Conservation (phyloP, 2,329 filamentous ascomycete species). For the Aspergillus sp. region DNA sequence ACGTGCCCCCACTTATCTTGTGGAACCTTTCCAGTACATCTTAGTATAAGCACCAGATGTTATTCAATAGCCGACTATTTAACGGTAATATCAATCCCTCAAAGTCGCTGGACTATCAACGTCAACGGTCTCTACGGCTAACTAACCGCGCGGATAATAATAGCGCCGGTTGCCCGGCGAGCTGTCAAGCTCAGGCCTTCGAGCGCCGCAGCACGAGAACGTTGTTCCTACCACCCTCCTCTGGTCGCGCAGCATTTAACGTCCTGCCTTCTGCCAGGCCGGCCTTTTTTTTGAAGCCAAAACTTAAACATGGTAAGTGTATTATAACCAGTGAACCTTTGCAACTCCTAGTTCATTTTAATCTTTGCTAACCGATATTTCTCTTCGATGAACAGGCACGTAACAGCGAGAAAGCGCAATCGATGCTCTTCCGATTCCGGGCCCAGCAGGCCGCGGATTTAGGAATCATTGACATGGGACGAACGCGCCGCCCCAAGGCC, state of each 20-base stretch:
- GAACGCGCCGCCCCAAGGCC: conserved; percentile 78
- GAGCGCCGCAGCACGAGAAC: background rate
- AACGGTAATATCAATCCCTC: background rate
- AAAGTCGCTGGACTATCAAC: background rate
- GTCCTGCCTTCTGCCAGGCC: conserved; percentile 3
- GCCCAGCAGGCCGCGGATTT: conserved; percentile 93
- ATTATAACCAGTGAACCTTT: too few species aligned
- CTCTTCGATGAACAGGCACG: conserved; percentile 56
- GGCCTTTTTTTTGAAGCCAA: conserved; percentile 10
- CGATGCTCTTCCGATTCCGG: conserved; percentile 99
- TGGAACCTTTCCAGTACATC: too few species aligned
- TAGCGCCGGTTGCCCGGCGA: conserved; percentile 2
- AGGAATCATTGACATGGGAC: conserved; percentile 88
- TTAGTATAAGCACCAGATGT: too few species aligned
- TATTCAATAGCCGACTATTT: background rate
- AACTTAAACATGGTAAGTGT: conserved; percentile 24
- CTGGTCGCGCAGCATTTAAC: conserved; percentile 10
- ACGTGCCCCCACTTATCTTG: too few species aligned
- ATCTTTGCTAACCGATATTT: too few species aligned
- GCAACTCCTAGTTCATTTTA: too few species aligned
- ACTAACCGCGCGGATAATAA: background rate
- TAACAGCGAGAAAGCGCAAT: conserved; percentile 97
- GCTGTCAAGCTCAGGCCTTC: conserved; percentile 17
- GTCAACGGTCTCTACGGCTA: conserved; percentile 6
- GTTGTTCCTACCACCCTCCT: conserved; percentile 1